Evolutionary conservation across 2,329 filamentous ascomycete species (phyloP).

Genomic region (Chalaropsis ovoidea): DNA sequence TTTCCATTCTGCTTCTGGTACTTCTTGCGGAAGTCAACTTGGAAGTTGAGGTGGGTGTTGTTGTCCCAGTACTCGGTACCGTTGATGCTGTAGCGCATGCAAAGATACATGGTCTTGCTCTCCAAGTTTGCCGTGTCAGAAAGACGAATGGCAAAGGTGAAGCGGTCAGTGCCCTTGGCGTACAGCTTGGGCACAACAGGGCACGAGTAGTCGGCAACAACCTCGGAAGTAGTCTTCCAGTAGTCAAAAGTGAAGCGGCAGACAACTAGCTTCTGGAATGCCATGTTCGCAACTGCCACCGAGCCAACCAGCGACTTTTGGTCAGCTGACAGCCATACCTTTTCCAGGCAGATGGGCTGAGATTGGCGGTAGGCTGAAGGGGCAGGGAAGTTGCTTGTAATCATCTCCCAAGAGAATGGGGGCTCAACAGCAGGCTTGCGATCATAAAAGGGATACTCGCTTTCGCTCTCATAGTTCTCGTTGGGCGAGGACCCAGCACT

Average conservation of each 20-base stretch:
- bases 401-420: conserved; percentile 77
- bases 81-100: conserved; percentile 75
- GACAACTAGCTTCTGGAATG: conserved; percentile 81
- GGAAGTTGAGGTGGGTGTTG: conserved; percentile 78
- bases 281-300: conserved; percentile 74
- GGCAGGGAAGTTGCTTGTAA: conserved; percentile 70
- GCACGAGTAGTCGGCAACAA: conserved; percentile 75
- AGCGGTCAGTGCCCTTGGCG: conserved; percentile 61
- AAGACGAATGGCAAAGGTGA: conserved; percentile 88
- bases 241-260: conserved; percentile 94
- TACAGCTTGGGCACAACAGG: conserved; percentile 51
- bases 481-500: conserved; percentile 88
- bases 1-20: conserved; percentile 52
- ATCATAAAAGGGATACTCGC: conserved; percentile 68
- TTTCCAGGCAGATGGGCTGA: conserved; percentile 68
- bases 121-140: conserved; percentile 86
- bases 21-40: conserved; percentile 85
- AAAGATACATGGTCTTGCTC: conserved; percentile 84
- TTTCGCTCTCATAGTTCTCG: conserved; percentile 76
- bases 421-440: conserved; percentile 30
- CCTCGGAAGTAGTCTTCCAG: conserved; percentile 97
- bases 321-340: conserved; percentile 76
- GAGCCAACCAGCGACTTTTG: conserved; percentile 78
- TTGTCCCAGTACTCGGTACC: conserved; percentile 93
- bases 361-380: conserved; percentile 42